A percentile compares a stretch with the other conserved stretches of the same genome.
These are phyloP conservation scores for Globisporangium recalcitrans DNA, from an alignment of 352 stramenopile species.

Conservation along the genomic window DNA sequence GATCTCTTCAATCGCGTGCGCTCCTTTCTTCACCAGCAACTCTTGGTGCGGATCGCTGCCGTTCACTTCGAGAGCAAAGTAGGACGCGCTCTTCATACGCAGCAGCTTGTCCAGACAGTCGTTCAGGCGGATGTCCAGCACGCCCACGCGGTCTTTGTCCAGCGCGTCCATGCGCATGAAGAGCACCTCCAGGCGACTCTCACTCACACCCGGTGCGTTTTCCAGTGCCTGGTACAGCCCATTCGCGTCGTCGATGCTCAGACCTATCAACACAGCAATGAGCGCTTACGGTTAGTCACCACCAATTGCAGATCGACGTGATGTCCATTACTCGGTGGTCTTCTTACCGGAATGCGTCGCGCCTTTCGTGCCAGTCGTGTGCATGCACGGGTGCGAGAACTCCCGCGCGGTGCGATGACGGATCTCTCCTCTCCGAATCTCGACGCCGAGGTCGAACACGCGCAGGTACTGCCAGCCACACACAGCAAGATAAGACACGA, in stretches of 20 bases:
- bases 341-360: constrained; percentile 47
- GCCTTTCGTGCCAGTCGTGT: constrained; percentile 56
- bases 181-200: constrained; percentile 34
- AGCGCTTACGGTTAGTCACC: neutral
- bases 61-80: constrained; percentile 40
- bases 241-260: constrained; percentile 78
- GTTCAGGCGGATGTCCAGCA: constrained; percentile 46
- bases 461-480: constrained; percentile 46
- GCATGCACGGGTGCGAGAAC: constrained; percentile 44
- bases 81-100: constrained; percentile 34
- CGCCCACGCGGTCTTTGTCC: constrained; percentile 50
- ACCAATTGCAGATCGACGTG: too few species aligned
- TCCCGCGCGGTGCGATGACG: constrained; percentile 37
- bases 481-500: neutral
- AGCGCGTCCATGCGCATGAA: constrained; percentile 58
- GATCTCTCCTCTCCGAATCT: constrained; percentile 72
- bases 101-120: constrained; percentile 38
- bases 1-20: constrained; percentile 6
- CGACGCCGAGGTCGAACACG: constrained; percentile 52
- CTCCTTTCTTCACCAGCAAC: constrained; percentile 22
- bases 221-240: constrained; percentile 47
- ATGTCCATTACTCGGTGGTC: neutral
- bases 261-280: constrained; percentile 21
- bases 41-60: constrained; percentile 56
- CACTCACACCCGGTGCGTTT: constrained; percentile 27